phyloP scores from a whole-genome alignment of 108 stramenopile genomes.

The Pseudonitzschia pungens region DNA sequence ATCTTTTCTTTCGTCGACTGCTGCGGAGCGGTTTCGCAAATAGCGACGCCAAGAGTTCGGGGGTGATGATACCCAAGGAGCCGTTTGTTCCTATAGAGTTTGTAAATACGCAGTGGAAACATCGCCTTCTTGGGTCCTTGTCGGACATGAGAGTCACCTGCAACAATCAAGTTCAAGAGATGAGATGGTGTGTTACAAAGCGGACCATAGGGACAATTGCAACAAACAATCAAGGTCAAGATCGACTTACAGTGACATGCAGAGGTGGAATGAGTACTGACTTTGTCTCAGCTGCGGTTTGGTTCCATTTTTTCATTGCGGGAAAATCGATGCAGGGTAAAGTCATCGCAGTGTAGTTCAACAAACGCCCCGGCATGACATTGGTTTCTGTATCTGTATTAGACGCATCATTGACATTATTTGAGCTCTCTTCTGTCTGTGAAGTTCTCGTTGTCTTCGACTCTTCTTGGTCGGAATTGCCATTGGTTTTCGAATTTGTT shows the following conservation, averaged over 20 bases:
- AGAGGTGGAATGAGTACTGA: constrained; percentile 7
- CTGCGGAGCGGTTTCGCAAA: constrained; percentile 28
- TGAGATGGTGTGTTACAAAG: not conserved
- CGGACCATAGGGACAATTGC: too few species aligned
- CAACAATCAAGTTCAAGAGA: not conserved
- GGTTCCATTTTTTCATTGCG: constrained; percentile 27
- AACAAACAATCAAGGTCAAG: not conserved
- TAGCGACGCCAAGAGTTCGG: constrained; percentile 56
- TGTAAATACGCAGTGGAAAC: constrained; percentile 77
- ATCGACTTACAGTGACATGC: constrained; percentile 18
- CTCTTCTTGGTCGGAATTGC: too few species aligned
- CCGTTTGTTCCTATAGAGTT: constrained; percentile 65
- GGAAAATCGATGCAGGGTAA: constrained; percentile 51
- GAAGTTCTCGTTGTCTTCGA: too few species aligned
- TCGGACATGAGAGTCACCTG: constrained; percentile 71
- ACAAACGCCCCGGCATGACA: not conserved
- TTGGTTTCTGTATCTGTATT: not conserved
- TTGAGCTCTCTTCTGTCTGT: too few species aligned
- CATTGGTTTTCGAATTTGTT: too few species aligned
- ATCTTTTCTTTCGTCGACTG: constrained; percentile 8
- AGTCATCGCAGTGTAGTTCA: constrained; percentile 41
- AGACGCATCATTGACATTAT: too few species aligned
- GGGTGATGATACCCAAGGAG: constrained; percentile 58
- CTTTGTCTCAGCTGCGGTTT: not conserved
- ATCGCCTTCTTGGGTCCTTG: constrained; percentile 65